Conservation (phyloP, 306 rosid genomes). For the Biancaea sappan region DNA sequence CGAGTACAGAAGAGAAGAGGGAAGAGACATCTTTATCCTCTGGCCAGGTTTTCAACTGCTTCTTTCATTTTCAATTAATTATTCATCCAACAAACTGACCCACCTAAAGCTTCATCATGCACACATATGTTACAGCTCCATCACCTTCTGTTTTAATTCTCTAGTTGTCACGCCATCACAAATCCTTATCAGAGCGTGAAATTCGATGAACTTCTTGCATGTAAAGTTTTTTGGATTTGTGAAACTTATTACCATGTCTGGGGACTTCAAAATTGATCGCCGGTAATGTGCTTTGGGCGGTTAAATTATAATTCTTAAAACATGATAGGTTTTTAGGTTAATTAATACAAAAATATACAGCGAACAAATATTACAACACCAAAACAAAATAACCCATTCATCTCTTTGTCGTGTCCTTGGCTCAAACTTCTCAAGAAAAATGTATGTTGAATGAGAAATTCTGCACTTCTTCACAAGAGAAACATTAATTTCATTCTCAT, state of each 20-base stretch:
- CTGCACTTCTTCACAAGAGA: neutral
- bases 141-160: neutral
- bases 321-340: neutral
- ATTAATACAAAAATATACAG: neutral
- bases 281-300: neutral
- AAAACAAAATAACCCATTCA: too few relatives aligned
- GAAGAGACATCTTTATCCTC: neutral
- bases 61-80: constrained; percentile 32
- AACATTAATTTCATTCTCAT: neutral
- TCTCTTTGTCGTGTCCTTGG: neutral
- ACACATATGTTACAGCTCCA: constrained; percentile 19
- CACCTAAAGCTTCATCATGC: constrained; percentile 29
- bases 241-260: neutral
- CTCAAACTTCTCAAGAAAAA: neutral
- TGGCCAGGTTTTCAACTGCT: neutral
- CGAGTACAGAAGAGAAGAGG: neutral
- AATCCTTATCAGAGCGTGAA: neutral
- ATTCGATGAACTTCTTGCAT: neutral
- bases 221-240: neutral
- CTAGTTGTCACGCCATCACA: neutral
- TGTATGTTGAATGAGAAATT: neutral
- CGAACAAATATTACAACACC: neutral
- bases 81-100: constrained; percentile 28
- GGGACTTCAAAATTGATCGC: neutral
- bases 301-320: neutral